Percentiles rank a stretch among this genome's conserved stretches.
These are phyloP conservation scores for Colletotrichum falcatum DNA, from an alignment of 2,329 filamentous ascomycete species.

Conservation along the genomic window DNA sequence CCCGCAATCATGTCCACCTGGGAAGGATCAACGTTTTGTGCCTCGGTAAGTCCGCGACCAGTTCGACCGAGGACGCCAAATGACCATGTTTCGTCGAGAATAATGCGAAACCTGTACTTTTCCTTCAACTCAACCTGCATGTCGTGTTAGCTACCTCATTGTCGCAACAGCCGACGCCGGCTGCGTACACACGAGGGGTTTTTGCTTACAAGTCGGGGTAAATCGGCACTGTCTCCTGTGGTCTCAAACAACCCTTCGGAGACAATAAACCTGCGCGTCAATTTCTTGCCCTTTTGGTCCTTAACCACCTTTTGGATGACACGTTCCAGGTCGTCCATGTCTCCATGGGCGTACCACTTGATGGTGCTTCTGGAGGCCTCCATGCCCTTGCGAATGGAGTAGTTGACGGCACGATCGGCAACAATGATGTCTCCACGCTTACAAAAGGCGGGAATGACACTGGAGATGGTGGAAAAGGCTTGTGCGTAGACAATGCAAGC, in stretches of 20 bases:
- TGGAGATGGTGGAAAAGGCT: conserved; percentile 95
- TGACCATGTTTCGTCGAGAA: conserved; percentile 97
- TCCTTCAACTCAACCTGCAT: conserved; percentile 82
- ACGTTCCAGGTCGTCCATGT: conserved; percentile 91
- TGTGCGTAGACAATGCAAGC: conserved; percentile 96
- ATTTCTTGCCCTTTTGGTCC: conserved; percentile 87
- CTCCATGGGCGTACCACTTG: conserved; percentile 94
- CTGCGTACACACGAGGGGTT: not conserved
- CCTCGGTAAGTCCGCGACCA: conserved; percentile 92
- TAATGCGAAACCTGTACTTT: conserved; percentile 97
- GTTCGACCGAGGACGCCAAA: conserved; percentile 94
- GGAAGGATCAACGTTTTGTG: conserved; percentile 93
- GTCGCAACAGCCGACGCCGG: conserved; percentile 3
- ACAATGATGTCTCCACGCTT: conserved; percentile 98
- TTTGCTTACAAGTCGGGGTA: conserved; percentile 81
- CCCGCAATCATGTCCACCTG: conserved; percentile 98
- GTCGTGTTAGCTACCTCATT: conserved; percentile 25
- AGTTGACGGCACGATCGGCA: conserved; percentile 93
- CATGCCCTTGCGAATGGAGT: conserved; percentile 91
- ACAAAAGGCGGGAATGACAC: conserved; percentile 95
- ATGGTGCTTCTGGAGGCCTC: conserved; percentile 93
- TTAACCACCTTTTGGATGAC: conserved; percentile 87
- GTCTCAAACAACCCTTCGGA: conserved; percentile 96
- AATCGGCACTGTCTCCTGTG: conserved; percentile 83
- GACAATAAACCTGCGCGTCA: conserved; percentile 94